Evolutionary conservation across 108 stramenopile species (phyloP).

Genomic region (Skeletonema tropicum): DNA sequence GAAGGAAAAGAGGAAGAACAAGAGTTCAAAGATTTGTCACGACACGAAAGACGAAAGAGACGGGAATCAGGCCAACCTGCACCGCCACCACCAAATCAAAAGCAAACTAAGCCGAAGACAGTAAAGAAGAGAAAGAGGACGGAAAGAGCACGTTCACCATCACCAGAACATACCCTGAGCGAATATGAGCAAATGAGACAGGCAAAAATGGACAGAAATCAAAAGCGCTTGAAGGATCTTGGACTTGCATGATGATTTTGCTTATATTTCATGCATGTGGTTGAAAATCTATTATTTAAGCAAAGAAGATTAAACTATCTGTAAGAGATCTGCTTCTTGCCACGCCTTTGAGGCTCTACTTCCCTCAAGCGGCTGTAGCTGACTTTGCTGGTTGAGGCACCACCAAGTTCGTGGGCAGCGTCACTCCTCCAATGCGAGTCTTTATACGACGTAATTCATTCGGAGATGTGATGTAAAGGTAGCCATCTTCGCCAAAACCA

Average conservation of each 20-base stretch:
- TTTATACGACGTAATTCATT: conserved; percentile 51
- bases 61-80: not conserved
- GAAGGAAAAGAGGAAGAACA: conserved; percentile 13
- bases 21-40: conserved; percentile 1
- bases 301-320: not conserved
- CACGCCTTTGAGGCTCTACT: not conserved
- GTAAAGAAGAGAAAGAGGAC: not conserved
- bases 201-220: not conserved
- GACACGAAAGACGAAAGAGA: conserved; percentile 8
- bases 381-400: conserved; percentile 24
- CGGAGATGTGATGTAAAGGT: conserved; percentile 62
- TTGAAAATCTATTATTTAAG: too few relatives aligned
- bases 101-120: not conserved
- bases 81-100: not conserved
- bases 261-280: not conserved
- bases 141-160: not conserved
- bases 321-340: not conserved
- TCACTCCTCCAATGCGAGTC: conserved; percentile 43
- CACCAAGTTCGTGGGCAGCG: conserved; percentile 51
- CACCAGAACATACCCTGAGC: not conserved
- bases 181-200: conserved; percentile 4
- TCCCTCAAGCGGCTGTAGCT: not conserved
- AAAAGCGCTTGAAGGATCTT: not conserved
- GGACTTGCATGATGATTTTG: conserved; percentile 3
- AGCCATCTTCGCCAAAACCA: conserved; percentile 71